phyloP scores from a whole-genome alignment of 129 eudicot species.

The Artemisia annua region DNA sequence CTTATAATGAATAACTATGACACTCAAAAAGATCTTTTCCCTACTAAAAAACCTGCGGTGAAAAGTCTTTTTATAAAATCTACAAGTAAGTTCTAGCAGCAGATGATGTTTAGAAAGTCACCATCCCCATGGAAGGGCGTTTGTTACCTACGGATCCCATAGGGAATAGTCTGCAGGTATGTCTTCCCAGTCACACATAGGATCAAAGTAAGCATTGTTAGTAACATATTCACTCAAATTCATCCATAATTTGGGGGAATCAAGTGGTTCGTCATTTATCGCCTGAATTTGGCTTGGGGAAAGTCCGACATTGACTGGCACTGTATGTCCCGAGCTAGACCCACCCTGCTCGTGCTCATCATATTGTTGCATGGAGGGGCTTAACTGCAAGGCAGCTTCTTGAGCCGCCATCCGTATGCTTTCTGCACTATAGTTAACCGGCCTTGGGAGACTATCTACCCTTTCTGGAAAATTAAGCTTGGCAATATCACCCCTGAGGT shows the following conservation, averaged over 20 bases:
- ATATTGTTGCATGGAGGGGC: slow-evolving; percentile 17
- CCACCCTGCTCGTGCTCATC: slow-evolving; percentile 34
- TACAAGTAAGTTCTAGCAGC: slow-evolving; percentile 10
- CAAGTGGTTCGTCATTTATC: slow-evolving; percentile 53
- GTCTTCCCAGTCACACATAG: slow-evolving; percentile 47
- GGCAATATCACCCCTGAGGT: slow-evolving; percentile 46
- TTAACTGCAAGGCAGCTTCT: slow-evolving; percentile 41
- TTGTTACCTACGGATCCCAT: slow-evolving; percentile 47
- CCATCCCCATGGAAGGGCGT: slow-evolving; percentile 3
- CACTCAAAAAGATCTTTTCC: slow-evolving; percentile 14
- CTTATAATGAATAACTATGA: not conserved
- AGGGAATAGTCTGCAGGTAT: slow-evolving; percentile 54
- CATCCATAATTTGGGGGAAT: slow-evolving; percentile 49
- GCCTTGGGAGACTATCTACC: slow-evolving; percentile 39
- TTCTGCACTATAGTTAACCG: slow-evolving; percentile 45
- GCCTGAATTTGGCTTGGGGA: slow-evolving; percentile 62
- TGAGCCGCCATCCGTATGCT: slow-evolving; percentile 62
- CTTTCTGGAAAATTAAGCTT: slow-evolving; percentile 49
- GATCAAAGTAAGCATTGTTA: slow-evolving; percentile 29
- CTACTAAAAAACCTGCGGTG: slow-evolving; percentile 13
- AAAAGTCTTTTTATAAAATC: slow-evolving; percentile 11
- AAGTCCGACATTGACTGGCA: slow-evolving; percentile 46
- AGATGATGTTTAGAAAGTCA: slow-evolving; percentile 8
- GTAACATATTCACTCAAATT: slow-evolving; percentile 38
- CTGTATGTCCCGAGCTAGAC: slow-evolving; percentile 33